Evolutionary conservation across 2,329 filamentous ascomycete species (phyloP).

Genomic region (Beauveria sp.): DNA sequence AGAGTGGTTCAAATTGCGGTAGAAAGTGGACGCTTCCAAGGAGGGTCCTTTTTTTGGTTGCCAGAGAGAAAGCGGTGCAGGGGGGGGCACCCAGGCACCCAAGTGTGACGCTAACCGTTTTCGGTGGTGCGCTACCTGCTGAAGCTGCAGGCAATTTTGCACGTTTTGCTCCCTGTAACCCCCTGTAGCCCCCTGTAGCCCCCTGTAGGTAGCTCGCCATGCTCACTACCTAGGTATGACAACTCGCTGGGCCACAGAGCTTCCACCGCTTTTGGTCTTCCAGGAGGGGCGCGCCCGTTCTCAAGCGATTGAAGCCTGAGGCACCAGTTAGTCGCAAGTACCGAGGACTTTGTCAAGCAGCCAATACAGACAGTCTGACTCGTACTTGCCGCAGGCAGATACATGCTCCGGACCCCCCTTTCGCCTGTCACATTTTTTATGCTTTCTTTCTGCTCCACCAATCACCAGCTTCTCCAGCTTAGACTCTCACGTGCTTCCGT

Average conservation of each 20-base stretch:
- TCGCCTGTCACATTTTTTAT: background rate
- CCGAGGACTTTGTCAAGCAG: background rate
- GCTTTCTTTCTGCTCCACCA: background rate
- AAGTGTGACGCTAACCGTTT: background rate
- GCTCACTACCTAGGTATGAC: too few species aligned
- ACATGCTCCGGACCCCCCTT: background rate
- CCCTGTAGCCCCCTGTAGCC: background rate
- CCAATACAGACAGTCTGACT: background rate
- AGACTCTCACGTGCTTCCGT: constrained; percentile 9
- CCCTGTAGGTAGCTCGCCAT: background rate
- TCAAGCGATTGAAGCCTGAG: background rate
- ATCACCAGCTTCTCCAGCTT: background rate
- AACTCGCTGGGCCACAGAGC: too few species aligned
- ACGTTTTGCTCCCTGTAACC: background rate
- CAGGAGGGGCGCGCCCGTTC: background rate
- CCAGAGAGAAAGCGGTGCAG: constrained; percentile 10
- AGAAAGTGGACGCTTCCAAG: constrained; percentile 6
- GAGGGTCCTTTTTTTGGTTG: constrained; percentile 10
- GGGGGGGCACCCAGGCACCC: background rate
- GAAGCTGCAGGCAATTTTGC: background rate
- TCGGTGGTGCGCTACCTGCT: background rate
- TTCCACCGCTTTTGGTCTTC: background rate
- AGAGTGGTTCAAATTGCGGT: constrained; percentile 6
- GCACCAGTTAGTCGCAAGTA: background rate
- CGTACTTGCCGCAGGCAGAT: background rate